Evolutionary conservation across 2,329 filamentous ascomycete species (phyloP), one percentile per base, ranked within the genome.

Genomic region (Fusarium sp.): DNA sequence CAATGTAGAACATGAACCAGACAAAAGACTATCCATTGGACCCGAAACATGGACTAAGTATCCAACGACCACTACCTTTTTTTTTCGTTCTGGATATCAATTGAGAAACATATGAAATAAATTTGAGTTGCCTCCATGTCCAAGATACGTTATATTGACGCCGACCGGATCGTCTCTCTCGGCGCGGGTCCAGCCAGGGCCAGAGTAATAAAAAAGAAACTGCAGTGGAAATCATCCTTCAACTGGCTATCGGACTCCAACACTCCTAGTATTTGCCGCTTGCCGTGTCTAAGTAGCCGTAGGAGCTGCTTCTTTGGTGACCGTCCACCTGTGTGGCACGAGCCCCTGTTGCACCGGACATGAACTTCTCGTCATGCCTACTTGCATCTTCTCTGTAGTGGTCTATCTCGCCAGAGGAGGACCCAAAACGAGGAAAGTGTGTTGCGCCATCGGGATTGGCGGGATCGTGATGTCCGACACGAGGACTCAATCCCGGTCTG

Each of bases 221-320:
- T 78, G 69, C 68, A 71, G 52, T 52, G 47, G 48, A 64, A 48
- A 36, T 33, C 42, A 54, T 62, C 51, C 62, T 63, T 71, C 52
- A 72, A 54, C 63, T 66, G 63, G 42, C 55, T 56, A 73, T 56
- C 47, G 62, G 61, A 56, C 73, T 73, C 62, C 73, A 73, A 56
- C 57, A 69, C 59, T 72, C 66, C 75, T 78, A 78, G 59, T 76
- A 69, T 66, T 78, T 78, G 59, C 60, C 76, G 61, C 65, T 70
- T 66, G 68, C 58, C 49, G 76, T 67, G 54, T 82, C 81, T 45
- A 84, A 75, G 39, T 81, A 79, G 36, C 82, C 81, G 52, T 83
- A 79, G 35, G 81, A 81, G 76, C 81, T 83, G 56, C 70, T 75
- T 75, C 81, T 79, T 74, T 80, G 80, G 51, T 82, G 79, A 18